Evolutionary conservation across 2,329 filamentous ascomycete species (phyloP).

Genomic region (Albifimbria verrucaria): DNA sequence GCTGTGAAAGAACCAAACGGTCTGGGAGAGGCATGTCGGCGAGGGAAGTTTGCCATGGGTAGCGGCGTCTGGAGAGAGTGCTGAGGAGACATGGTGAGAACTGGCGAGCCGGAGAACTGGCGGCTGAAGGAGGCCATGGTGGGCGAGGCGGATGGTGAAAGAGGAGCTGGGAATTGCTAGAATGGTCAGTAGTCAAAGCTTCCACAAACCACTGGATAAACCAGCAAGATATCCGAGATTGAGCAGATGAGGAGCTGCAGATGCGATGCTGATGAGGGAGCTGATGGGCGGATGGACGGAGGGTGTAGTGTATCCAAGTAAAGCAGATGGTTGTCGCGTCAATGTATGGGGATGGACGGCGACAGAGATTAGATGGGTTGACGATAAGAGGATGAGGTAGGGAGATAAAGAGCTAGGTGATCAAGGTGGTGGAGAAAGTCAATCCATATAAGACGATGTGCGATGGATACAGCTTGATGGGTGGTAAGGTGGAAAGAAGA

Average conservation of each 20-base stretch:
- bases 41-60: slow-evolving; percentile 25
- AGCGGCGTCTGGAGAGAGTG: slow-evolving; percentile 29
- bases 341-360: no score
- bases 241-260: neutral
- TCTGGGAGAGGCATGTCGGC: slow-evolving; percentile 18
- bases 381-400: neutral
- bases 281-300: no score
- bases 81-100: slow-evolving; percentile 37
- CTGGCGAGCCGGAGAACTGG: slow-evolving; percentile 40
- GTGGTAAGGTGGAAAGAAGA: slow-evolving; percentile 6
- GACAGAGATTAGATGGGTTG: no score
- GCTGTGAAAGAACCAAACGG: slow-evolving; percentile 18
- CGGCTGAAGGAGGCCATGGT: slow-evolving; percentile 43
- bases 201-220: slow-evolving; percentile 23
- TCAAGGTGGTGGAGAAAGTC: neutral
- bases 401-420: neutral
- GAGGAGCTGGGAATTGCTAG: slow-evolving; percentile 13
- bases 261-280: no score
- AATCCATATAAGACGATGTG: neutral
- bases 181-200: slow-evolving; percentile 27
- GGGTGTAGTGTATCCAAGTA: no score
- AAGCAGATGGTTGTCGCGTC: no score
- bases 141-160: slow-evolving; percentile 9
- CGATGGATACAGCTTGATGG: neutral
- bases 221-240: neutral